Conservation (phyloP, 176 grass and related monocot genomes). For the Cenchrus purpureus region DNA sequence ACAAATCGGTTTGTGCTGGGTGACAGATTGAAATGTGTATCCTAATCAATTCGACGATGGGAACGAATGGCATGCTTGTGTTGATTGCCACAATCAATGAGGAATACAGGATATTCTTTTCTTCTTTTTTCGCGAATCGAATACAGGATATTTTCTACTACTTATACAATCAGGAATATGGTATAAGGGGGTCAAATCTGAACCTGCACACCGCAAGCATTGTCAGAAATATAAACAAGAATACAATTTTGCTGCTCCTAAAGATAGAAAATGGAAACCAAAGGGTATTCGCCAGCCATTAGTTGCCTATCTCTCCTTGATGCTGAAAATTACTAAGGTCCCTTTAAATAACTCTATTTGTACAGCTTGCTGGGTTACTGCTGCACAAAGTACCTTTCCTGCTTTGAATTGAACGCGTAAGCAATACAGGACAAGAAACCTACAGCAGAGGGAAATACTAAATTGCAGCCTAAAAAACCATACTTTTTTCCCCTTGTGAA, state of each 20-base stretch:
- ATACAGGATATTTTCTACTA: neutral
- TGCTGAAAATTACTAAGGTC: neutral
- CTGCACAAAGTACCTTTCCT: conserved; percentile 17
- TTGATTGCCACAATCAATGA: neutral
- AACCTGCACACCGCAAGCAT: neutral
- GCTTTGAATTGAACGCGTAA: neutral
- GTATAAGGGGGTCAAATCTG: neutral
- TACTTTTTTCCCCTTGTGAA: neutral
- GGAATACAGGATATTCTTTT: neutral
- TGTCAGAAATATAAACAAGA: neutral
- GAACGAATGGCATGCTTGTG: conserved; percentile 15
- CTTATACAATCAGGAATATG: conserved; percentile 17
- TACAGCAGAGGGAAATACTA: neutral
- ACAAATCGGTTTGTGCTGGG: neutral
- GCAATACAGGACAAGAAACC: conserved; percentile 15
- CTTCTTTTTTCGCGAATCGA: neutral
- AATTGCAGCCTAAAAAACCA: conserved; percentile 8
- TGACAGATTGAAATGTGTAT: conserved; percentile 21
- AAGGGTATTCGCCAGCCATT: neutral
- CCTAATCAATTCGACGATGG: neutral
- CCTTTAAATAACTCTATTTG: neutral
- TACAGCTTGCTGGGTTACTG: conserved; percentile 26
- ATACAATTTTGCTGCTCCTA: conserved; percentile 12
- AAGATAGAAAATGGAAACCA: conserved; percentile 13
- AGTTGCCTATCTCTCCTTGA: neutral